These are phyloP conservation scores for Mycena rosella DNA, from an alignment of 768 basidiomycete species.

Conservation along the genomic window DNA sequence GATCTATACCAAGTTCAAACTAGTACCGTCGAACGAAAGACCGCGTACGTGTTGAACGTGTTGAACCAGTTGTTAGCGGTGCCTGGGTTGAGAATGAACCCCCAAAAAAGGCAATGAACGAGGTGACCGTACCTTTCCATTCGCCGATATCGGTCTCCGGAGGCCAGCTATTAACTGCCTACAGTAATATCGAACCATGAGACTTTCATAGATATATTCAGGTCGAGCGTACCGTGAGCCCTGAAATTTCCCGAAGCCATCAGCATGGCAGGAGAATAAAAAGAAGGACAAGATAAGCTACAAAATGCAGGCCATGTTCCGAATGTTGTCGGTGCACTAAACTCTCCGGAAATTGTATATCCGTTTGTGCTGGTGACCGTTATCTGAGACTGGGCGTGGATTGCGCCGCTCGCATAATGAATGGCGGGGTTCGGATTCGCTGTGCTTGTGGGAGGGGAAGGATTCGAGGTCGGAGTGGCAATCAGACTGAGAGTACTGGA, in stretches of 20 bases:
- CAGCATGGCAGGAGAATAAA: background rate
- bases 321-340: constrained; percentile 53
- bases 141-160: constrained; percentile 60
- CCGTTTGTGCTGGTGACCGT: constrained; percentile 52
- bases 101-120: background rate
- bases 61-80: constrained; percentile 59
- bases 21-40: background rate
- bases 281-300: constrained; percentile 21
- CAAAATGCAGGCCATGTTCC: constrained; percentile 64
- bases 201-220: background rate
- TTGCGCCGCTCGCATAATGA: constrained; percentile 57
- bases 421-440: constrained; percentile 58
- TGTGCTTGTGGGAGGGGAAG: constrained; percentile 54
- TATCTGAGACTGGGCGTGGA: constrained; percentile 58
- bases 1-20: constrained; percentile 37
- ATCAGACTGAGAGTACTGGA: constrained; percentile 56
- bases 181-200: background rate
- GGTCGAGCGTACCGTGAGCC: constrained; percentile 47
- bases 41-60: constrained; percentile 55
- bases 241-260: constrained; percentile 22
- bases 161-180: constrained; percentile 59
- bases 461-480: constrained; percentile 55
- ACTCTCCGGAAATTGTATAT: constrained; percentile 58
- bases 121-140: constrained; percentile 49
- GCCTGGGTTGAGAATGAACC: constrained; percentile 32